Conservation (phyloP, 306 rosid species). For the Ammopiptanthus mongolicus region DNA sequence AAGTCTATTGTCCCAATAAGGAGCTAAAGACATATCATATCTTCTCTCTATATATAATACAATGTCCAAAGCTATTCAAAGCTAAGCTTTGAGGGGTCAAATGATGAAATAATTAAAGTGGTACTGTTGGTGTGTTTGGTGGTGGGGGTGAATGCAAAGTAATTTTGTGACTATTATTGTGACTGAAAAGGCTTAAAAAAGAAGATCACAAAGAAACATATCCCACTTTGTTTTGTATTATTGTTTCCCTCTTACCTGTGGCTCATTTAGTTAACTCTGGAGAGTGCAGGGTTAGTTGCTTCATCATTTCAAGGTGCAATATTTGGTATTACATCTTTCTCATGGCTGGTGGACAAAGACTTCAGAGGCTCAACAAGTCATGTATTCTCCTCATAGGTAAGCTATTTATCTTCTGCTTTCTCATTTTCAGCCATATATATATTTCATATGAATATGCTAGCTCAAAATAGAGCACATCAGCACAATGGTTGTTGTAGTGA, state of each 20-base stretch:
- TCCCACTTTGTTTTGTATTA: neutral
- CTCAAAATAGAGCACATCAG: neutral
- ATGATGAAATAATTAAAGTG: neutral
- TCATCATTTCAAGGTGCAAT: neutral
- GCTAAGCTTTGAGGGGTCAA: neutral
- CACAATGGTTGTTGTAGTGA: neutral
- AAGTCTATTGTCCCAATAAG: constrained; percentile 47
- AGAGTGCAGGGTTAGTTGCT: neutral
- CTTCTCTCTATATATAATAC: constrained; percentile 16
- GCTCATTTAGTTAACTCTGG: neutral
- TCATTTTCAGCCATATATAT: neutral
- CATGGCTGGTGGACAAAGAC: constrained; percentile 47
- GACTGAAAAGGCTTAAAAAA: neutral
- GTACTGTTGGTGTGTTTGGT: neutral
- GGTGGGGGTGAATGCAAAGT: neutral
- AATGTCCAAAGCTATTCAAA: constrained; percentile 1
- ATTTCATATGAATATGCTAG: neutral
- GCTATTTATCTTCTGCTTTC: neutral
- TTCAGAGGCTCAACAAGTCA: constrained; percentile 47
- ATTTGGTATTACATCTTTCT: neutral
- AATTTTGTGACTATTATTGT: neutral
- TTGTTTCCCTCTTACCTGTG: constrained; percentile 14
- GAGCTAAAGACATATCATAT: constrained; percentile 15
- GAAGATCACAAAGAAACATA: neutral
- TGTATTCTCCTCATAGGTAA: constrained; percentile 90